Percentiles rank a stretch among this genome's conserved stretches.
Conservation (phyloP, 371 early-diverging fungal species). For the Smittium mucronatum region DNA sequence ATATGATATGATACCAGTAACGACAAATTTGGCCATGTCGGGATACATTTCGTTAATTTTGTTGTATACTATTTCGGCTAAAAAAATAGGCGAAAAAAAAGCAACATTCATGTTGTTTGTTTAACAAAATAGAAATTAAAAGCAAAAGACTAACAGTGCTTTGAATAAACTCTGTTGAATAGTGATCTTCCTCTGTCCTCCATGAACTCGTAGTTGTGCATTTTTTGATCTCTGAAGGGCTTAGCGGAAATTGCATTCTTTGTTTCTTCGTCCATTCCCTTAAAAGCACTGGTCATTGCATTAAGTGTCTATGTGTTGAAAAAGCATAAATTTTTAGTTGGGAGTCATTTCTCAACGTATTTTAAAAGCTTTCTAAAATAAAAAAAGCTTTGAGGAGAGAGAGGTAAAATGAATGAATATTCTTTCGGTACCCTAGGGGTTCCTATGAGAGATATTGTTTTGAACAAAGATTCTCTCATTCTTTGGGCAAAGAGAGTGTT, state of each 20-base stretch:
- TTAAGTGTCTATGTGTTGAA: conserved; percentile 3
- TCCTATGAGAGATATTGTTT: conserved; percentile 28
- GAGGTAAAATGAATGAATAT: neutral
- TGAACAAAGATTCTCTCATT: conserved; percentile 23
- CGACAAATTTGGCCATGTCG: conserved; percentile 27
- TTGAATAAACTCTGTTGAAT: conserved; percentile 19
- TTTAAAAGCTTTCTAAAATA: too few relatives aligned
- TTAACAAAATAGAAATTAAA: too few relatives aligned
- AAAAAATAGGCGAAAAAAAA: neutral
- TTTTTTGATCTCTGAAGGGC: conserved; percentile 11
- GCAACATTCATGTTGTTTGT: neutral
- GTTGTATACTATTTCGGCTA: conserved; percentile 19
- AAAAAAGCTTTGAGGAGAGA: neutral
- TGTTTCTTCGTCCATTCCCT: neutral
- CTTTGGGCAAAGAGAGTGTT: conserved; percentile 15
- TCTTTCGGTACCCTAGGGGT: conserved; percentile 17
- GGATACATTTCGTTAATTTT: conserved; percentile 23
- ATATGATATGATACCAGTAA: conserved; percentile 10
- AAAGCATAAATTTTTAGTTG: conserved; percentile 10
- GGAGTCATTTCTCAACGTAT: too few relatives aligned
- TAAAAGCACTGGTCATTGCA: neutral
- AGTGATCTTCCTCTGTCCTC: conserved; percentile 18
- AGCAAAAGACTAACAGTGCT: too few relatives aligned
- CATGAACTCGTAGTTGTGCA: conserved; percentile 17
- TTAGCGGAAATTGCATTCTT: neutral